These are phyloP conservation scores for Aquanectria penicillioides DNA, from an alignment of 2,329 filamentous ascomycete genomes.

Conservation along the genomic window DNA sequence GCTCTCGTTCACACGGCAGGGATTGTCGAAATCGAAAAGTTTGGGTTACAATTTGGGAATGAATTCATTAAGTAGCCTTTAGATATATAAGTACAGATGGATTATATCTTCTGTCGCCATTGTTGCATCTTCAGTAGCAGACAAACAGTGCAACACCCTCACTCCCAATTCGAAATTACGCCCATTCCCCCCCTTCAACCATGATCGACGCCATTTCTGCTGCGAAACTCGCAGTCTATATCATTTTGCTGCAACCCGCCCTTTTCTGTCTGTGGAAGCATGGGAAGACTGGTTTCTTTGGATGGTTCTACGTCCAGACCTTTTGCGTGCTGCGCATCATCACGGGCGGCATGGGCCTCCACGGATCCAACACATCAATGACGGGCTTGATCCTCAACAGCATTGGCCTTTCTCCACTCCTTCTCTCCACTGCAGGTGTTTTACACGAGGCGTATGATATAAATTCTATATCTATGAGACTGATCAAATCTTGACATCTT, in stretches of 20 bases:
- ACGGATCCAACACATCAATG: background rate
- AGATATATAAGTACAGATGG: no score
- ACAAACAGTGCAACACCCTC: no score
- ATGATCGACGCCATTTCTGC: conserved; percentile 19
- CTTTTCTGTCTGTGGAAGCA: conserved; percentile 20
- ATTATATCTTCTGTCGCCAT: no score
- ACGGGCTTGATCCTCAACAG: conserved; percentile 12
- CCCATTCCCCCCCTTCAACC: background rate
- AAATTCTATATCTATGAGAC: background rate
- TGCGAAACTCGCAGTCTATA: conserved; percentile 20
- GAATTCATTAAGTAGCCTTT: no score
- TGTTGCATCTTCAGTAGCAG: no score
- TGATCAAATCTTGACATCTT: background rate
- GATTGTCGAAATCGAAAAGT: no score
- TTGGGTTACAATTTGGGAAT: no score
- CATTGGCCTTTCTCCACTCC: conserved; percentile 18
- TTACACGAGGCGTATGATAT: conserved; percentile 18
- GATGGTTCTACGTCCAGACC: conserved; percentile 21
- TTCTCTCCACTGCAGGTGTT: conserved; percentile 13
- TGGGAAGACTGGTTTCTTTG: conserved; percentile 19
- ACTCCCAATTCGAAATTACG: no score
- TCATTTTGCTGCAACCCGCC: conserved; percentile 11
- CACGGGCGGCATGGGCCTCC: conserved; percentile 13
- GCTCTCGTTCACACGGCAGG: conserved; percentile 8
- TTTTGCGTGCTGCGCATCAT: conserved; percentile 18